A percentile compares a stretch with the other conserved stretches of the same genome.
phyloP scores from a whole-genome alignment of 2,329 filamentous ascomycete genomes.

The Beauveria varroae region DNA sequence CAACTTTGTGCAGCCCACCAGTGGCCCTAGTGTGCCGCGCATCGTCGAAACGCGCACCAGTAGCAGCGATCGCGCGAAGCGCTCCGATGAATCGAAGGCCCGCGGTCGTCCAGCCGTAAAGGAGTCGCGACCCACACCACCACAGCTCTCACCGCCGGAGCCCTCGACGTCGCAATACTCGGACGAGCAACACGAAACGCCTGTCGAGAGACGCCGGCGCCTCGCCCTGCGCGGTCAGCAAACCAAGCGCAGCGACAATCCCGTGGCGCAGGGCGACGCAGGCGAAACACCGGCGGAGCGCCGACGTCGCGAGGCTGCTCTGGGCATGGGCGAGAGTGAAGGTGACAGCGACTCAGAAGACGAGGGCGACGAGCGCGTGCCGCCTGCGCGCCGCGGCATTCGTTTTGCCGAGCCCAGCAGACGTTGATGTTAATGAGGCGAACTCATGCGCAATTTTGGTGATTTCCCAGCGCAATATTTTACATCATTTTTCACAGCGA shows the following conservation, averaged over 20 bases:
- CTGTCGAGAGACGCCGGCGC: constrained; percentile 60
- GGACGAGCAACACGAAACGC: constrained; percentile 45
- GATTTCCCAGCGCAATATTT: neutral
- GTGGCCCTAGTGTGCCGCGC: constrained; percentile 1
- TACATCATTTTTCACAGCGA: neutral
- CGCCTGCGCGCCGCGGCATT: constrained; percentile 47
- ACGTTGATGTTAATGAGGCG: neutral
- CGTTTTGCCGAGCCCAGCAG: constrained; percentile 47
- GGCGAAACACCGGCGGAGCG: constrained; percentile 69
- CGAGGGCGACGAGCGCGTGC: constrained; percentile 47
- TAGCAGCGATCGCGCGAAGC: neutral
- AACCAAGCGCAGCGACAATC: constrained; percentile 10
- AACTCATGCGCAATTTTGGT: neutral
- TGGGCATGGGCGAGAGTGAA: constrained; percentile 47
- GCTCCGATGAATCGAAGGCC: neutral
- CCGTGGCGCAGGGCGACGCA: constrained; percentile 24
- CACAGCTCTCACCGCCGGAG: constrained; percentile 3
- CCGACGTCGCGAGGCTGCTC: constrained; percentile 63
- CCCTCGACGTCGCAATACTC: constrained; percentile 12
- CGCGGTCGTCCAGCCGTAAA: constrained; percentile 7
- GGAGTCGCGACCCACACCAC: constrained; percentile 5
- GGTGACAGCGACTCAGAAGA: constrained; percentile 46
- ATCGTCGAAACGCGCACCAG: constrained; percentile 9
- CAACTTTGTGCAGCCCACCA: neutral
- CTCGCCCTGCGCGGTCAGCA: constrained; percentile 38